These are phyloP conservation scores for Closterium sp. DNA, from an alignment of 139 green algal genomes.

Conservation along the genomic window DNA sequence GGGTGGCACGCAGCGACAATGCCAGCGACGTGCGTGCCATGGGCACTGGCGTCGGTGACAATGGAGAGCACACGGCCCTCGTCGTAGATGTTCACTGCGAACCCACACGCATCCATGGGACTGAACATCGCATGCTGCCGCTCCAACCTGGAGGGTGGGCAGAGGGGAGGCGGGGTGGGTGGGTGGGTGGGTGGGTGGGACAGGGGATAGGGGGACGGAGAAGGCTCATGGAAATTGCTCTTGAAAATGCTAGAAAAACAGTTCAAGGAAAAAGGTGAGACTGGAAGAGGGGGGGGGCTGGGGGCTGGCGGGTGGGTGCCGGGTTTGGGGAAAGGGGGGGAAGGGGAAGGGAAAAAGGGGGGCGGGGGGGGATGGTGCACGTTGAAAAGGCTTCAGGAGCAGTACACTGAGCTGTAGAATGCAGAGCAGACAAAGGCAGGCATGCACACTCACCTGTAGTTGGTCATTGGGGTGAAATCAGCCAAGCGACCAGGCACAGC, in stretches of 20 bases:
- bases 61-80: slow-evolving; percentile 71
- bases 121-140: slow-evolving; percentile 51
- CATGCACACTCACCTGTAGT: slow-evolving; percentile 4
- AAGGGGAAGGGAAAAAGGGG: not conserved
- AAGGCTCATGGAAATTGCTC: no score
- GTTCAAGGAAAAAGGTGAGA: no score
- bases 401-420: no score
- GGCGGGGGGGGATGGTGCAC: no score
- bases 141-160: slow-evolving; percentile 8
- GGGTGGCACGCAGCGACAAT: slow-evolving; percentile 82
- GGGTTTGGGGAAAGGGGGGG: not conserved
- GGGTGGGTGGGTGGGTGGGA: not conserved
- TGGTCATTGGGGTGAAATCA: slow-evolving; percentile 35
- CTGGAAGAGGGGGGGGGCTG: not conserved
- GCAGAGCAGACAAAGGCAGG: no score
- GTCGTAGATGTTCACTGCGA: slow-evolving; percentile 80
- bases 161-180: not conserved
- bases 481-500: slow-evolving; percentile 20
- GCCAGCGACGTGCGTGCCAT: slow-evolving; percentile 88
- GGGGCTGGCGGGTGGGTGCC: not conserved
- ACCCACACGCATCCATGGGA: slow-evolving; percentile 76
- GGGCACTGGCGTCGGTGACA: slow-evolving; percentile 77
- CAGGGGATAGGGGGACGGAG: no score
- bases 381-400: no score
- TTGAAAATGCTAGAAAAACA: no score